A percentile compares a stretch with the other conserved stretches of the same genome.
Evolutionary conservation across 768 basidiomycete genomes (phyloP).

Genomic region (Leccinellum albellum): DNA sequence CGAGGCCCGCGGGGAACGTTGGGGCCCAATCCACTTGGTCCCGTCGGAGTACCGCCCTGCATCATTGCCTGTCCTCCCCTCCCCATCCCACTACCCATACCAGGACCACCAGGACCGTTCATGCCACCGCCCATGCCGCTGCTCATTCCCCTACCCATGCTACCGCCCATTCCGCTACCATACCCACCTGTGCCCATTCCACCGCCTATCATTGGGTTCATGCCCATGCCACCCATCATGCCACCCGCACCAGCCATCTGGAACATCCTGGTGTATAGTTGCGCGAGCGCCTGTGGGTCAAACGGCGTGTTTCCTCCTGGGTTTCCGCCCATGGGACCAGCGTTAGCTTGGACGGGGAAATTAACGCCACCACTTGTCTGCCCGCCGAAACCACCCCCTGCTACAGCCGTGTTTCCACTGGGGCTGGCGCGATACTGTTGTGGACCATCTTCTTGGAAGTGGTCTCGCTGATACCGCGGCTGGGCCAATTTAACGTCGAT

Average conservation of each 20-base stretch:
- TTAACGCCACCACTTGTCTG: slow-evolving; percentile 33
- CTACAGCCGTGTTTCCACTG: slow-evolving; percentile 10
- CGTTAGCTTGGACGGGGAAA: slow-evolving; percentile 31
- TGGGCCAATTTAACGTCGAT: slow-evolving; percentile 98
- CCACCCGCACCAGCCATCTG: slow-evolving; percentile 65
- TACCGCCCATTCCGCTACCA: slow-evolving; percentile 37
- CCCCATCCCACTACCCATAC: slow-evolving; percentile 39
- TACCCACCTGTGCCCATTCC: slow-evolving; percentile 32
- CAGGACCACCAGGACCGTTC: slow-evolving; percentile 38
- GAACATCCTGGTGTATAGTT: slow-evolving; percentile 95
- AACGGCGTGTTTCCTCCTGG: slow-evolving; percentile 60
- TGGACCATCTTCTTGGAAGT: slow-evolving; percentile 46
- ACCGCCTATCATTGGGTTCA: slow-evolving; percentile 34
- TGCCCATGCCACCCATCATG: slow-evolving; percentile 42
- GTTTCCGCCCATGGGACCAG: slow-evolving; percentile 23
- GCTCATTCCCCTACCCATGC: slow-evolving; percentile 38
- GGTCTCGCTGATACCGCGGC: slow-evolving; percentile 78
- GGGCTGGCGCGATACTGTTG: slow-evolving; percentile 14
- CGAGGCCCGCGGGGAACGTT: slow-evolving; percentile 66
- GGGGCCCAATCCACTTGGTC: slow-evolving; percentile 44
- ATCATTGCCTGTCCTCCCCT: slow-evolving; percentile 35
- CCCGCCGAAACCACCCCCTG: slow-evolving; percentile 28
- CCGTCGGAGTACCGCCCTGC: slow-evolving; percentile 32
- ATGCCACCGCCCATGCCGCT: slow-evolving; percentile 41
- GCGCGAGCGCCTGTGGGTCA: slow-evolving; percentile 88